Conservation (phyloP, 1,284 basidiomycete genomes). For the Omphalotus olearius region DNA sequence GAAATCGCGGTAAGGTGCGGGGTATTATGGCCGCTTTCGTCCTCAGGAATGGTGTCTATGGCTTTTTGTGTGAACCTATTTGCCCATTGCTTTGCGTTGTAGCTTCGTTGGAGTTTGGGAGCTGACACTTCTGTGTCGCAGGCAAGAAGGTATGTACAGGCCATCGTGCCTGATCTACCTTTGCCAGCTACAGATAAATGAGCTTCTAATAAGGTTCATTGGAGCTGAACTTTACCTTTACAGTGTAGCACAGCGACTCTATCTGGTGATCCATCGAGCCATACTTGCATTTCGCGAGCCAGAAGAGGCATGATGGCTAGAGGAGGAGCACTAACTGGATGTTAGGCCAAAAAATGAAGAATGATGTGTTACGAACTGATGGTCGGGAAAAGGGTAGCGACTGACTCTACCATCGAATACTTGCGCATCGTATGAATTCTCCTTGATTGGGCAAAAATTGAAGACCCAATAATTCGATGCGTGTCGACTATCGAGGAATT, state of each 20-base stretch:
- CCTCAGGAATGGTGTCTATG: constrained; percentile 42
- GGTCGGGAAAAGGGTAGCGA: constrained; percentile 85
- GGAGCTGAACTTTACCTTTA: constrained; percentile 56
- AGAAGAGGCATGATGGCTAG: constrained; percentile 76
- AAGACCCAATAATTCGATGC: constrained; percentile 77
- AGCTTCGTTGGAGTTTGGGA: constrained; percentile 44
- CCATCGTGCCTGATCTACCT: constrained; percentile 79
- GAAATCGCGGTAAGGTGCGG: constrained; percentile 3
- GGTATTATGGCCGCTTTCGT: constrained; percentile 19
- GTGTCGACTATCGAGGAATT: constrained; percentile 74
- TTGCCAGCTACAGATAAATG: constrained; percentile 57
- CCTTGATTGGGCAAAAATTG: constrained; percentile 81
- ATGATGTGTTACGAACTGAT: constrained; percentile 54
- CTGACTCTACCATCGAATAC: constrained; percentile 73
- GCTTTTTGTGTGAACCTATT: constrained; percentile 44
- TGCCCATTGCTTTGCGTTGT: constrained; percentile 44
- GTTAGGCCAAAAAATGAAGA: background rate
- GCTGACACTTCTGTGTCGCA: constrained; percentile 43
- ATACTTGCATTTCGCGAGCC: constrained; percentile 75
- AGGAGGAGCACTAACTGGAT: constrained; percentile 66
- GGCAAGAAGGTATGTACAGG: constrained; percentile 76
- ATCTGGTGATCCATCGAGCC: constrained; percentile 66
- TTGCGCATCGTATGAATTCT: constrained; percentile 62
- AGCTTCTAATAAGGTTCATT: too few relatives aligned
- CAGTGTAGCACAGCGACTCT: constrained; percentile 85